Percentiles rank a stretch among this genome's conserved stretches.
phyloP scores from a whole-genome alignment of 257 asterid species.

The Solanum pimpinellifolium region DNA sequence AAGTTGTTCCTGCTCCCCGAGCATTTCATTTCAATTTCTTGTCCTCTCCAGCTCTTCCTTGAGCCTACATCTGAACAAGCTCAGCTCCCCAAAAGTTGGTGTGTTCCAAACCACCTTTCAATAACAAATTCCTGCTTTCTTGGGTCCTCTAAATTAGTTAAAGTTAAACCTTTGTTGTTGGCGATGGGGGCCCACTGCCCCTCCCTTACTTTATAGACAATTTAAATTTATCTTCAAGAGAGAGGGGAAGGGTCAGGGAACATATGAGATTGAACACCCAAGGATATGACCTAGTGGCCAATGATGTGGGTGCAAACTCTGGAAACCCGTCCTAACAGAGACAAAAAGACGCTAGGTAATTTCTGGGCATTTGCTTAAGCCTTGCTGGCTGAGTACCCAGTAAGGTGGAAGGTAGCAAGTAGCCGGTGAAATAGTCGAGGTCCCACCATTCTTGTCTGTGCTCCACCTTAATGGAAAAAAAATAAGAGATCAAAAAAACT shows the following conservation, averaged over 20 bases:
- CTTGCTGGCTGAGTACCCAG: not conserved
- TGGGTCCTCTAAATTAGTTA: not conserved
- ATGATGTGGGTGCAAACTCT: not conserved
- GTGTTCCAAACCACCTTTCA: not conserved
- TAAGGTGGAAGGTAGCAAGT: not conserved
- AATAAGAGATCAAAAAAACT: not conserved
- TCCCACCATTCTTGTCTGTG: not conserved
- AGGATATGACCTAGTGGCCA: not conserved
- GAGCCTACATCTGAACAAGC: not conserved
- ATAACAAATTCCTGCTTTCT: not conserved
- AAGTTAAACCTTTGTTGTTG: not conserved
- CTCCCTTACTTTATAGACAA: not conserved
- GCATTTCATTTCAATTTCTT: not conserved
- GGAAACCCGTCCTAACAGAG: not conserved
- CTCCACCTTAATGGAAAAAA: not conserved
- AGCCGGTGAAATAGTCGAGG: not conserved
- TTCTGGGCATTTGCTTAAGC: not conserved
- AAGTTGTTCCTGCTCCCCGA: not conserved
- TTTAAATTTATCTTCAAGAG: not conserved
- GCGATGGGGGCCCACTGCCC: not conserved
- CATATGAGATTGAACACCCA: not conserved
- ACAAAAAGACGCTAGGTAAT: not conserved
- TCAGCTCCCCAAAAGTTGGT: not conserved
- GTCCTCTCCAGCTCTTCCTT: not conserved
- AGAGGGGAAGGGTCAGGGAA: not conserved